Conservation (phyloP, 305 asterid genomes). For the Solanum hybrid region DNA sequence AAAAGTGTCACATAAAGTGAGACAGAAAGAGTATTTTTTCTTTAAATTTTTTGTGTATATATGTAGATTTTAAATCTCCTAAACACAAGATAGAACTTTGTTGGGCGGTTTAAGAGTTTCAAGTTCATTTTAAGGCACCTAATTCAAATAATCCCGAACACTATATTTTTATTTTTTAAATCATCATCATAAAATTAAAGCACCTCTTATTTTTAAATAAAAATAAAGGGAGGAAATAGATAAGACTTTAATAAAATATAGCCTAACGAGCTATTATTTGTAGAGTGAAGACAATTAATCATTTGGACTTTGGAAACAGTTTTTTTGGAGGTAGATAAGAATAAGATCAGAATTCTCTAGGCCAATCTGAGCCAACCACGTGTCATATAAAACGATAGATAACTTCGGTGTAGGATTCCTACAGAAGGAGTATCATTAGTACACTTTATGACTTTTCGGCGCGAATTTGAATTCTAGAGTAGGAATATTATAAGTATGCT, state of each 20-base stretch:
- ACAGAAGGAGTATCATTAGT: background rate
- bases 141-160: background rate
- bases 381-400: slow-evolving; percentile 23
- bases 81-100: background rate
- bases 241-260: background rate
- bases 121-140: background rate
- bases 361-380: slow-evolving; percentile 56
- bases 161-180: background rate
- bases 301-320: background rate
- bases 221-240: background rate
- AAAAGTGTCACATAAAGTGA: background rate
- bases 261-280: background rate
- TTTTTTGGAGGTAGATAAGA: background rate
- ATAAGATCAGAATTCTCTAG: background rate
- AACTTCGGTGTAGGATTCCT: background rate
- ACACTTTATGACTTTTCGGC: too few relatives aligned
- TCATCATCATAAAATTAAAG: background rate
- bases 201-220: background rate
- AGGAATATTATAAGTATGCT: background rate
- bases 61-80: background rate
- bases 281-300: background rate
- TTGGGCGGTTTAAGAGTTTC: background rate
- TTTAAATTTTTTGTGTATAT: background rate
- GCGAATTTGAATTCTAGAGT: background rate
- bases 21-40: background rate